Conservation (phyloP, 2,329 filamentous ascomycete genomes). For the Calonectria fujianensis region DNA sequence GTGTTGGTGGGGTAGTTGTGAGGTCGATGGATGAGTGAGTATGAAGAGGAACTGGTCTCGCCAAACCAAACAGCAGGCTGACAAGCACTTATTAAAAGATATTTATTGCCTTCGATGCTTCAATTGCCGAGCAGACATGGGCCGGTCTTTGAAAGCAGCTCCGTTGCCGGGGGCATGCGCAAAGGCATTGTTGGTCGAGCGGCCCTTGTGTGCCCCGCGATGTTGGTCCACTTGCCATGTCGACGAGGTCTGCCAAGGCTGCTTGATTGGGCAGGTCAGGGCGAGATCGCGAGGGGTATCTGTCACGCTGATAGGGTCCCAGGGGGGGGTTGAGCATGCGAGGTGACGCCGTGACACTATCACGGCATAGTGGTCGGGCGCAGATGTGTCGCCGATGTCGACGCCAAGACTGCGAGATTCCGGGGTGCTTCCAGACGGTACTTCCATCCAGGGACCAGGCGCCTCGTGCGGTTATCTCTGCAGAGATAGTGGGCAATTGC, state of each 20-base stretch:
- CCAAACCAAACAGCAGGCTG: not conserved
- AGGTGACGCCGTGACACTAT: slow-evolving; percentile 25
- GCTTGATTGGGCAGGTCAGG: slow-evolving; percentile 34
- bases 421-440: slow-evolving; percentile 20
- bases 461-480: slow-evolving; percentile 18
- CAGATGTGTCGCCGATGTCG: slow-evolving; percentile 32
- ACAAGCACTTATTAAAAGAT: slow-evolving; percentile 3
- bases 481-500: not conserved
- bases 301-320: slow-evolving; percentile 15
- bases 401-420: slow-evolving; percentile 18
- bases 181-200: slow-evolving; percentile 19
- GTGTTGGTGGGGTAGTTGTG: not conserved
- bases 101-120: not conserved
- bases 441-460: slow-evolving; percentile 17
- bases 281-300: slow-evolving; percentile 25
- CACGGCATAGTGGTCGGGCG: slow-evolving; percentile 21
- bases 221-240: slow-evolving; percentile 31
- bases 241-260: slow-evolving; percentile 10
- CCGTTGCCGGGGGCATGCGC: slow-evolving; percentile 36
- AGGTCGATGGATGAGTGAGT: not conserved
- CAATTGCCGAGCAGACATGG: not conserved
- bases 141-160: slow-evolving; percentile 30
- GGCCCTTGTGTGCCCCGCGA: slow-evolving; percentile 33
- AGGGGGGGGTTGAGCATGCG: slow-evolving; percentile 17
- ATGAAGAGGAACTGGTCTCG: not conserved